phyloP scores from a whole-genome alignment of 2,329 filamentous ascomycete species.

The Emericellopsis cladophorae region DNA sequence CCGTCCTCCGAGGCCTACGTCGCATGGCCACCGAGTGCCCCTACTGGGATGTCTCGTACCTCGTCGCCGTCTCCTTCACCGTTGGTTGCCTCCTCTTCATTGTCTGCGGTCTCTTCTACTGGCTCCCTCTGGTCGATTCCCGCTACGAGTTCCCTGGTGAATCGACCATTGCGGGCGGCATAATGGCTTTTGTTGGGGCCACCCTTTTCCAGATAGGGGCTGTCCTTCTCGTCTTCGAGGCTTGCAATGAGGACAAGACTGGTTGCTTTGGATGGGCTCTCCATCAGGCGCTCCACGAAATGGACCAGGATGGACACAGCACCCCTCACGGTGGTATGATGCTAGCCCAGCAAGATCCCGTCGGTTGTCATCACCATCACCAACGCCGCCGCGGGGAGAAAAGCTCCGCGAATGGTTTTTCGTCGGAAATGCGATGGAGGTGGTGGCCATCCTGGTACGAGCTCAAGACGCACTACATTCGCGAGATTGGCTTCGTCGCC shows the following conservation, averaged over 20 bases:
- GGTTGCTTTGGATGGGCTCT: slow-evolving; percentile 51
- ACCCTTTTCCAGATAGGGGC: slow-evolving; percentile 47
- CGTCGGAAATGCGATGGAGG: slow-evolving; percentile 24
- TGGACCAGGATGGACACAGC: slow-evolving; percentile 2
- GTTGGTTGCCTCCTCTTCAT: slow-evolving; percentile 9
- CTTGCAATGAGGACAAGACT: slow-evolving; percentile 41
- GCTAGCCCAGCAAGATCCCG: too few relatives aligned
- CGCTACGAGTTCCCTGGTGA: not conserved
- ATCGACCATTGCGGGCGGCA: slow-evolving; percentile 26
- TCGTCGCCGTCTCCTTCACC: slow-evolving; percentile 8
- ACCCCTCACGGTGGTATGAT: not conserved
- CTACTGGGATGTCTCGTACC: slow-evolving; percentile 10
- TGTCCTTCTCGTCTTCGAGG: slow-evolving; percentile 44
- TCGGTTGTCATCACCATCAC: slow-evolving; percentile 6
- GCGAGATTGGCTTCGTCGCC: slow-evolving; percentile 50
- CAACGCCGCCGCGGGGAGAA: slow-evolving; percentile 1
- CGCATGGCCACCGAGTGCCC: slow-evolving; percentile 8
- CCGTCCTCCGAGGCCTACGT: not conserved
- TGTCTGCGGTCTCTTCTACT: slow-evolving; percentile 35
- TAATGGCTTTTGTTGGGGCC: slow-evolving; percentile 46
- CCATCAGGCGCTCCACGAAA: slow-evolving; percentile 35
- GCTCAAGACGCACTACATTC: slow-evolving; percentile 44
- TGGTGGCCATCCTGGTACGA: slow-evolving; percentile 47
- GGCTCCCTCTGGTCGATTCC: slow-evolving; percentile 44
- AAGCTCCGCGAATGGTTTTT: too few relatives aligned